phyloP scores from a whole-genome alignment of 2,329 filamentous ascomycete genomes.

The Cryphonectria naterciae region DNA sequence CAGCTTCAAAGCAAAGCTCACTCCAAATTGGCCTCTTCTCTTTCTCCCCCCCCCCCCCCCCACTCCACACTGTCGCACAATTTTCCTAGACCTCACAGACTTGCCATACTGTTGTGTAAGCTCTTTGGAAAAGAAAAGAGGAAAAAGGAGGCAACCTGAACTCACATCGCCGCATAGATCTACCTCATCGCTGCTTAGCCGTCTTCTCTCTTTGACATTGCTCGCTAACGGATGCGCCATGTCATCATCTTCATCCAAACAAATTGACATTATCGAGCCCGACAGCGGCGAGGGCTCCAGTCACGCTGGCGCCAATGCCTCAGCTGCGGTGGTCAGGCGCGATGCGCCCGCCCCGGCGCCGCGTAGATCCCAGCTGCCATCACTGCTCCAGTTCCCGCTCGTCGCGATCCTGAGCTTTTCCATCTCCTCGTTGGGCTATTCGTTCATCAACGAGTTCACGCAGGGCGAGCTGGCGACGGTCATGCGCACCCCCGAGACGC shows the following conservation, averaged over 20 bases:
- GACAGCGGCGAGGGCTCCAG: conserved; percentile 24
- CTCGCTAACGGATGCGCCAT: conserved; percentile 20
- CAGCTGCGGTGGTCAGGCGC: conserved; percentile 12
- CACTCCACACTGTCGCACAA: conserved; percentile 18
- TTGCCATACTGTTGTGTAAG: not conserved
- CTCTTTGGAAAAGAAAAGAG: not conserved
- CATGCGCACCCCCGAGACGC: conserved; percentile 65
- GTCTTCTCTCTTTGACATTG: not conserved
- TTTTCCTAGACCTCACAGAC: conserved; percentile 4
- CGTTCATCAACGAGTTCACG: conserved; percentile 62
- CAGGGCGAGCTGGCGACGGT: conserved; percentile 69
- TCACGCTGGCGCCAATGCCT: conserved; percentile 7
- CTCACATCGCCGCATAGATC: not conserved
- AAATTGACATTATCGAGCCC: conserved; percentile 11
- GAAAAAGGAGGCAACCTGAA: not conserved
- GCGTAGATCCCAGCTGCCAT: conserved; percentile 46
- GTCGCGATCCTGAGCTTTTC: conserved; percentile 60
- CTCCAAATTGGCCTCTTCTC: conserved; percentile 11
- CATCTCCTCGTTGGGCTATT: conserved; percentile 68
- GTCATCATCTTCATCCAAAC: conserved; percentile 19
- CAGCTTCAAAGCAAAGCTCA: conserved; percentile 13
- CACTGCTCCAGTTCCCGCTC: conserved; percentile 55
- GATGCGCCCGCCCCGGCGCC: conserved; percentile 1
- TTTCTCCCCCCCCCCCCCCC: not conserved
- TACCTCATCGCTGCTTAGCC: not conserved